Evolutionary conservation across 140 eudicot species (phyloP).

Genomic region (Anethum foeniculum): DNA sequence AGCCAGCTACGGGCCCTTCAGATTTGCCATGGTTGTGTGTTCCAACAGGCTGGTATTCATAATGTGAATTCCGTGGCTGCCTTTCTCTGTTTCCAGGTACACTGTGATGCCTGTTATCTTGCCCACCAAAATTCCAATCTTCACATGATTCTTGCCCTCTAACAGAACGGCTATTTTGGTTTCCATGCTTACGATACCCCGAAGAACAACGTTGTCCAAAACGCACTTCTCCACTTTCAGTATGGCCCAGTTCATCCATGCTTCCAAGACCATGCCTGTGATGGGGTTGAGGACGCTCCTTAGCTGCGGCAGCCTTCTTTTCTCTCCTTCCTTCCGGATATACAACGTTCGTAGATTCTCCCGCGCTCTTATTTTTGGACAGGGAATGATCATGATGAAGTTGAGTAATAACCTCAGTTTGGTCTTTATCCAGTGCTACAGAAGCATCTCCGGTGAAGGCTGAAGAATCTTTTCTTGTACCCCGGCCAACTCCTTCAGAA

Average conservation of each 20-base stretch:
- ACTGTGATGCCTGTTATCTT: conserved; percentile 44
- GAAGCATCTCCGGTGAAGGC: conserved; percentile 6
- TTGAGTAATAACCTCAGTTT: conserved; percentile 1
- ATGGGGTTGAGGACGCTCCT: conserved; percentile 34
- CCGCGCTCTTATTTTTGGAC: conserved; percentile 25
- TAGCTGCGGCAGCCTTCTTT: conserved; percentile 34
- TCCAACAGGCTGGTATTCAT: conserved; percentile 90
- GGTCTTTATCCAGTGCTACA: conserved; percentile 13
- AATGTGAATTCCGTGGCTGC: conserved; percentile 57
- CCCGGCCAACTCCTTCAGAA: conserved; percentile 20
- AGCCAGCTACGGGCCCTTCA: conserved; percentile 41
- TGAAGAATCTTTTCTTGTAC: conserved; percentile 24
- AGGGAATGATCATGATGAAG: conserved; percentile 28
- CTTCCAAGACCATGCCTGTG: conserved; percentile 17
- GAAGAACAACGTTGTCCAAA: conserved; percentile 37
- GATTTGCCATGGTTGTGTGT: conserved; percentile 28
- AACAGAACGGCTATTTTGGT: conserved; percentile 35
- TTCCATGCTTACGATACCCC: conserved; percentile 47
- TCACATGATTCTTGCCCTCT: conserved; percentile 38
- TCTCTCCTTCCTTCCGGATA: conserved; percentile 42
- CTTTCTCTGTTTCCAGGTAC: conserved; percentile 46
- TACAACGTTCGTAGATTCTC: conserved; percentile 20
- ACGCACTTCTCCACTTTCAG: conserved; percentile 18
- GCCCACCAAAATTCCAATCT: conserved; percentile 38
- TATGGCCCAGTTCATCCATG: conserved; percentile 29